Percentiles rank a stretch among this genome's conserved stretches.
phyloP scores from a whole-genome alignment of 164 flowering plant genomes.

The Vitis cinerea region DNA sequence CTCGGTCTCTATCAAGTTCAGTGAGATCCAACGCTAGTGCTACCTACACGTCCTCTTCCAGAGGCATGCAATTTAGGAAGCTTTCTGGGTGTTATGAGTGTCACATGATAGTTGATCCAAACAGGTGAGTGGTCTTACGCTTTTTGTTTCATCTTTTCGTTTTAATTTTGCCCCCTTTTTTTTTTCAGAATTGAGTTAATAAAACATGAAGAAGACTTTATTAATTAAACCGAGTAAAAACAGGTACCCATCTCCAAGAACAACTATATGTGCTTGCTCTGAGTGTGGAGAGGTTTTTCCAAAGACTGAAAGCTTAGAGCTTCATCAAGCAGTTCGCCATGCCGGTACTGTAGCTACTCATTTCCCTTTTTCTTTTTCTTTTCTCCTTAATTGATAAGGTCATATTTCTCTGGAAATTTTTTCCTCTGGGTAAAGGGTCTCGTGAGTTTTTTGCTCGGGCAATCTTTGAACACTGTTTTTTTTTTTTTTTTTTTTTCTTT shows the following conservation, averaged over 20 bases:
- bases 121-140: slow-evolving; percentile 36
- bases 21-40: slow-evolving; percentile 41
- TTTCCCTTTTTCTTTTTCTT: too few relatives aligned
- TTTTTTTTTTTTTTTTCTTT: too few relatives aligned
- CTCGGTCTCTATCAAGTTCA: slow-evolving; percentile 32
- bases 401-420: too few relatives aligned
- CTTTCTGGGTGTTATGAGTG: slow-evolving; percentile 77
- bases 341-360: slow-evolving; percentile 52
- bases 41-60: slow-evolving; percentile 30
- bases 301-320: slow-evolving; percentile 78
- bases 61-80: slow-evolving; percentile 63
- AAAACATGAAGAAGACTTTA: too few relatives aligned
- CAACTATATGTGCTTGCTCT: slow-evolving; percentile 67
- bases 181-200: background rate
- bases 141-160: background rate
- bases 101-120: slow-evolving; percentile 60
- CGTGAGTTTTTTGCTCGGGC: too few relatives aligned
- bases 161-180: background rate
- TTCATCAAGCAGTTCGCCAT: slow-evolving; percentile 82
- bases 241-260: slow-evolving; percentile 66
- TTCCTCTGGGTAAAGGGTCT: too few relatives aligned
- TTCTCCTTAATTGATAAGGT: background rate
- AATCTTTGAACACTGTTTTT: too few relatives aligned
- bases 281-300: slow-evolving; percentile 95
- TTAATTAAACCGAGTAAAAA: background rate